These are phyloP conservation scores for Eimeria maxima DNA, from an alignment of 169 alveolate species.

Conservation along the genomic window DNA sequence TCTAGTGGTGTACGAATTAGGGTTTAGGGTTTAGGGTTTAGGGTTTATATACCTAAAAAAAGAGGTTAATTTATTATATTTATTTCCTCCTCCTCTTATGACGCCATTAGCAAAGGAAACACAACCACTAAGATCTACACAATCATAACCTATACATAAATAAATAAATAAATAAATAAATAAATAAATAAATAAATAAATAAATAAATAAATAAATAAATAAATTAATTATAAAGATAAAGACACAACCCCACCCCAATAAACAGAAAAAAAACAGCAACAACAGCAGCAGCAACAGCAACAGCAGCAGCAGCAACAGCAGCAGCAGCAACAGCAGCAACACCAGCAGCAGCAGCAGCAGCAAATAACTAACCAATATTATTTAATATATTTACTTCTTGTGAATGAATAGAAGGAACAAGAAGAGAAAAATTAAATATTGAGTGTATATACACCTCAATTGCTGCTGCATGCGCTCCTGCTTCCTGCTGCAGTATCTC, in stretches of 20 bases:
- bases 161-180: slow-evolving; percentile 1
- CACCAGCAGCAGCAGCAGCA: not conserved
- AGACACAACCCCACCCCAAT: not conserved
- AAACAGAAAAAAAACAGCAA: not conserved
- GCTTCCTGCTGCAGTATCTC: not conserved
- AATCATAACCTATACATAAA: slow-evolving; percentile 47
- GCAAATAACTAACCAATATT: not conserved
- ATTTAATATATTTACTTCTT: not conserved
- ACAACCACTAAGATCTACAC: slow-evolving; percentile 57
- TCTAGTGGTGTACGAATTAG: not conserved
- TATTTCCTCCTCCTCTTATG: slow-evolving; percentile 63
- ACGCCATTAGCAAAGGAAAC: slow-evolving; percentile 61
- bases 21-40: slow-evolving; percentile 53
- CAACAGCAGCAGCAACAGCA: slow-evolving; percentile 4
- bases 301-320: not conserved
- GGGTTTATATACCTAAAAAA: slow-evolving; percentile 9
- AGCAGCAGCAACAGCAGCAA: not conserved
- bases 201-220: not conserved
- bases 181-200: not conserved
- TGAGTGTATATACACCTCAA: slow-evolving; percentile 38
- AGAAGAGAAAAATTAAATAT: slow-evolving; percentile 5
- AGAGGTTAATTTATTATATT: not conserved
- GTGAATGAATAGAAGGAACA: slow-evolving; percentile 65
- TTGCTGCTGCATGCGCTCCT: not conserved
- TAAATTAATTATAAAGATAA: not conserved